These are phyloP conservation scores for Linanthus parryae DNA, from an alignment of 148 eudicot species.

Conservation along the genomic window DNA sequence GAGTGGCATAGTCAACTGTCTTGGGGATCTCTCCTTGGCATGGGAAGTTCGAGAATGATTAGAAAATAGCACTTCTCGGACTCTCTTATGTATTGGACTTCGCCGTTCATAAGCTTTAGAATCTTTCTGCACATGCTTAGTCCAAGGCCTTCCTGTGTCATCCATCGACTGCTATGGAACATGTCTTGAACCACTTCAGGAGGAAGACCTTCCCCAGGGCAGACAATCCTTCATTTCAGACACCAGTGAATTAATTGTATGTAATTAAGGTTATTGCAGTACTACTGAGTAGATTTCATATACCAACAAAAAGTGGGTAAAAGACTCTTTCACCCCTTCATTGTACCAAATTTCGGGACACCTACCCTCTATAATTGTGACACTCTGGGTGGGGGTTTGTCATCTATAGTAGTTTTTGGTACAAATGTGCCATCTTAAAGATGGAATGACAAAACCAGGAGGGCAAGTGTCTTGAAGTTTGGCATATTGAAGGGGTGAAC, in stretches of 20 bases:
- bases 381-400: too few relatives aligned
- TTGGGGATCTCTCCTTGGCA: conserved; percentile 30
- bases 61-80: conserved; percentile 85
- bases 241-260: neutral
- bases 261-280: too few relatives aligned
- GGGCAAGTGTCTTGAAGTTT: too few relatives aligned
- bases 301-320: too few relatives aligned
- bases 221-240: conserved; percentile 51
- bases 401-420: too few relatives aligned
- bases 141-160: conserved; percentile 80
- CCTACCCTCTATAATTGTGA: too few relatives aligned
- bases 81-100: conserved; percentile 87
- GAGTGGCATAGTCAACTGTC: conserved; percentile 23
- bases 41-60: conserved; percentile 58
- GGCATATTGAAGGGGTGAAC: too few relatives aligned
- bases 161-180: conserved; percentile 81
- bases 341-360: too few relatives aligned
- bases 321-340: too few relatives aligned
- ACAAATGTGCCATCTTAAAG: too few relatives aligned
- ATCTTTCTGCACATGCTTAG: conserved; percentile 84
- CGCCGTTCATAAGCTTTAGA: conserved; percentile 78
- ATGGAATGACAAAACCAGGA: too few relatives aligned
- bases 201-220: conserved; percentile 91
- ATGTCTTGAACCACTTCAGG: conserved; percentile 82
- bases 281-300: too few relatives aligned